A percentile compares a stretch with the other conserved stretches of the same genome.
phyloP scores from a whole-genome alignment of 1,139 yeast genomes.

The Taphrina betulina region DNA sequence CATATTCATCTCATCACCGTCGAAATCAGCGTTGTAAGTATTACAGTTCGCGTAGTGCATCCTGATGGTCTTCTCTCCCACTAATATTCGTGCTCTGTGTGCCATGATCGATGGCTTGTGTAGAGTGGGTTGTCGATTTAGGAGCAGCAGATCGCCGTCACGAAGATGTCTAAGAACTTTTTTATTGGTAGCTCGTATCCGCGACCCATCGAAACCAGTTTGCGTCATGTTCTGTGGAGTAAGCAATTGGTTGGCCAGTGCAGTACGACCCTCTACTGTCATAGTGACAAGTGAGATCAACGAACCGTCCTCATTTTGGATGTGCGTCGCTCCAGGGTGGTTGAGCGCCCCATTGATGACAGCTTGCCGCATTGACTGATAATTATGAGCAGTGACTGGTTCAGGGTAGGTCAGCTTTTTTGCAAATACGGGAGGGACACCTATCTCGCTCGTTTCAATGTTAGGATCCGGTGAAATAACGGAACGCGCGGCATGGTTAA shows the following conservation, averaged over 20 bases:
- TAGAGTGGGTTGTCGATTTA: constrained; percentile 99
- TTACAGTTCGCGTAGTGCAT: constrained; percentile 98
- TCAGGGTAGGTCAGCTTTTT: constrained; percentile 94
- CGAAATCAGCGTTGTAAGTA: constrained; percentile 98
- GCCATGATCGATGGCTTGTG: constrained; percentile 99
- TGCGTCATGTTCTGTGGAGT: constrained; percentile 64
- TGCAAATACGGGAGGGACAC: constrained; percentile 98
- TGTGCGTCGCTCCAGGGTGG: constrained; percentile 98
- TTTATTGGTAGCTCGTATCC: constrained; percentile 62
- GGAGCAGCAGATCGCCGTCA: constrained; percentile 90
- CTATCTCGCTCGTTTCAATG: constrained; percentile 95
- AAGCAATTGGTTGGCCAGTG: constrained; percentile 90
- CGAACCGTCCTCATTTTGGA: constrained; percentile 95
- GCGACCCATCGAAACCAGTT: constrained; percentile 41
- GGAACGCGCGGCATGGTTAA: constrained; percentile 96
- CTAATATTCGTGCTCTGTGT: constrained; percentile 92
- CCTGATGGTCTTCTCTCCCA: constrained; percentile 94
- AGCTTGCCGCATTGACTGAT: constrained; percentile 85
- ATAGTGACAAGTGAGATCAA: constrained; percentile 78
- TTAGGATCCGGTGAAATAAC: constrained; percentile 99
- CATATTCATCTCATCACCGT: constrained; percentile 99
- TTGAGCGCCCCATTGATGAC: constrained; percentile 95
- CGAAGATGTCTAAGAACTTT: constrained; percentile 92
- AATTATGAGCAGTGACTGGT: constrained; percentile 94
- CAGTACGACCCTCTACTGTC: constrained; percentile 91